phyloP scores from a whole-genome alignment of 2,329 filamentous ascomycete genomes.

The Talaromyces rugulosus region DNA sequence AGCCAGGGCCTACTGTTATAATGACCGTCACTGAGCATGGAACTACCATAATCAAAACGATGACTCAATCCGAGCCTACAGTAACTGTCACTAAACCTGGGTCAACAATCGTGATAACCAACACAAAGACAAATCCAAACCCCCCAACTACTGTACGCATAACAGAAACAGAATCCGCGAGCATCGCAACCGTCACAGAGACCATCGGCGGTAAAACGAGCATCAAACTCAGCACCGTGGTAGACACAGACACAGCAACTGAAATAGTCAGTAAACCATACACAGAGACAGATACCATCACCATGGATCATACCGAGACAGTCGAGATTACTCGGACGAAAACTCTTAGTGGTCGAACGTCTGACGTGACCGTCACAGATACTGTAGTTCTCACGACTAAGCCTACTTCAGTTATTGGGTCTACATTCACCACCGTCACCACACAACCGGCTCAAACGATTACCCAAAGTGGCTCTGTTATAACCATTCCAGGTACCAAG shows the following conservation, averaged over 20 bases:
- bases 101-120: not conserved
- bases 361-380: not conserved
- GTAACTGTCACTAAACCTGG: not conserved
- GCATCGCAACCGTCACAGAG: not conserved
- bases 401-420: not conserved
- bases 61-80: not conserved
- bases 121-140: not conserved
- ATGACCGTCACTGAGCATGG: too few relatives aligned
- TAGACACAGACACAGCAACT: not conserved
- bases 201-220: not conserved
- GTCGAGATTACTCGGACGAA: not conserved
- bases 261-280: not conserved
- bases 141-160: not conserved
- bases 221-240: not conserved
- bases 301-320: not conserved
- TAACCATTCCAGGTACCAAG: not conserved
- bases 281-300: not conserved
- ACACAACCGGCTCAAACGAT: not conserved
- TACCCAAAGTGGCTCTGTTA: not conserved
- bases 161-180: not conserved
- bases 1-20: not conserved
- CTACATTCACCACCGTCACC: not conserved
- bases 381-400: not conserved
- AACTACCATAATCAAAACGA: too few relatives aligned
- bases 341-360: not conserved